Evolutionary conservation across 805 yeast genomes (phyloP).

Genomic region (Candida insectalens): DNA sequence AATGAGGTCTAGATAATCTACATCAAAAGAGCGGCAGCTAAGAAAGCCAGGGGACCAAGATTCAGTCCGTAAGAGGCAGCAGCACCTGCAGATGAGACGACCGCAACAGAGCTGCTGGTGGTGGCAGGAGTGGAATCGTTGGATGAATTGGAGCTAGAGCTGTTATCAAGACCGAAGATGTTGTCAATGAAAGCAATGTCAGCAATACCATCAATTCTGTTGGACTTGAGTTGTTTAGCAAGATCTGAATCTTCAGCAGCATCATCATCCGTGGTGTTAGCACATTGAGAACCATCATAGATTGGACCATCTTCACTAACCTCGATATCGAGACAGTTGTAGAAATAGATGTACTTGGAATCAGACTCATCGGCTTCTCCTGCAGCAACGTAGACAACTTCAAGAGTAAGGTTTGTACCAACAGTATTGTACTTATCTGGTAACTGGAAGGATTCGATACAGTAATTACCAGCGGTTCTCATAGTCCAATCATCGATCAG

Average conservation of each 20-base stretch:
- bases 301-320: constrained; percentile 17
- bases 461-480: constrained; percentile 16
- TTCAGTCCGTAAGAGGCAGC: too few species aligned
- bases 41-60: too few species aligned
- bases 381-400: constrained; percentile 17
- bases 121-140: too few species aligned
- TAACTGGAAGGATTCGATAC: constrained; percentile 19
- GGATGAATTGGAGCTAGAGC: too few species aligned
- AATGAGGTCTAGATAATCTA: too few species aligned
- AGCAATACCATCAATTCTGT: background rate
- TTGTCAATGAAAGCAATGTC: background rate
- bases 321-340: constrained; percentile 21
- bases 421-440: constrained; percentile 13
- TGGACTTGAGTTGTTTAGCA: background rate
- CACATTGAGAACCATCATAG: constrained; percentile 18
- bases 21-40: too few species aligned
- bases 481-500: constrained; percentile 17
- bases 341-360: constrained; percentile 16
- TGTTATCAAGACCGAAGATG: too few species aligned
- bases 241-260: constrained; percentile 3
- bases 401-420: constrained; percentile 20
- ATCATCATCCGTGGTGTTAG: constrained; percentile 13
- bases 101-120: too few species aligned
- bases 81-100: too few species aligned
- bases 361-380: constrained; percentile 10